Percentiles rank a stretch among this genome's conserved stretches.
Evolutionary conservation across 208 protist species (phyloP).

Genomic region (Acanthamoeba castellanii): DNA sequence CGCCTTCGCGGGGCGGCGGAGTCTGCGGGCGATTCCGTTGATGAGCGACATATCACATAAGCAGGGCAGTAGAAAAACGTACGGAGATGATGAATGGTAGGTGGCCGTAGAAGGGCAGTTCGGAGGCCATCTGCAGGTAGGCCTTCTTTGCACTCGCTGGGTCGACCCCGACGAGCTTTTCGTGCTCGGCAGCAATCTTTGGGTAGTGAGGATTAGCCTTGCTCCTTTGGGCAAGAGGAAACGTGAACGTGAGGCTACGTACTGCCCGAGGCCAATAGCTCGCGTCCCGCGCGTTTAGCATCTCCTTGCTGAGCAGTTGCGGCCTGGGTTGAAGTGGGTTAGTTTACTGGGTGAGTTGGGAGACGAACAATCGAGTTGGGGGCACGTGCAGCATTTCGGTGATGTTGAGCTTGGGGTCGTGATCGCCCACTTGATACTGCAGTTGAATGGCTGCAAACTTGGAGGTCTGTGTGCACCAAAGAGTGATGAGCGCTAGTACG

Average conservation of each 20-base stretch:
- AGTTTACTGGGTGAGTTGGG: background rate
- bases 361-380: background rate
- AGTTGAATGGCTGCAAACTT: slow-evolving; percentile 2
- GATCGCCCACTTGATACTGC: slow-evolving; percentile 12
- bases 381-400: background rate
- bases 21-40: background rate
- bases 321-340: background rate
- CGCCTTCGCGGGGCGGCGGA: background rate
- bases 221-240: background rate
- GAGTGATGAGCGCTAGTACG: background rate
- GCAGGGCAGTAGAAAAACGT: background rate
- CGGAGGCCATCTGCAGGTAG: background rate
- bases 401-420: background rate
- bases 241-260: background rate
- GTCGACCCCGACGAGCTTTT: background rate
- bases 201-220: background rate
- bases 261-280: background rate
- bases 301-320: background rate
- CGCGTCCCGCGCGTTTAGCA: background rate
- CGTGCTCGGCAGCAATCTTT: background rate
- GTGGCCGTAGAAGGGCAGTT: slow-evolving; percentile 16
- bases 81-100: background rate
- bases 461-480: background rate
- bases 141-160: background rate
- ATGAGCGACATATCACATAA: background rate